Evolutionary conservation across 2,329 filamentous ascomycete species (phyloP), one percentile per base, ranked within the genome.

Genomic region (Trichoderma harzianum): DNA sequence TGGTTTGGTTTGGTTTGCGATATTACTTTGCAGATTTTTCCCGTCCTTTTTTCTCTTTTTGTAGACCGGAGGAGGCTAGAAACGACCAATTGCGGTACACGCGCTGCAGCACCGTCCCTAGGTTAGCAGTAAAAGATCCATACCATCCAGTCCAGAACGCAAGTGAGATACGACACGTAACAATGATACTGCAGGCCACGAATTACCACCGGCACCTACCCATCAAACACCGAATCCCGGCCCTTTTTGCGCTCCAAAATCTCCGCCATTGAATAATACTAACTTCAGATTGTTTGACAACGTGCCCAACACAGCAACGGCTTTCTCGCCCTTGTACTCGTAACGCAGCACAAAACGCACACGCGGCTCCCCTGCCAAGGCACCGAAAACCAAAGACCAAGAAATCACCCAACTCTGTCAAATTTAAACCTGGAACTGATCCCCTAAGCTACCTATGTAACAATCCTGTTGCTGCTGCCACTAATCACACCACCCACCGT

Each of bases 101-200:
- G 39, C 18, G 39, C 39, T n/a, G 16, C 18, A 43, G 16, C 18
- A 16, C 14, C 14, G 6, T 36, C 5, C 14, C 2, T 39, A 16
- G 16, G 16, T 18, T 39, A 7, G 36, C 3, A 8, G 36, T 39
- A 12, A 51, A 47, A 12, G 43, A 21, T n/a, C 43, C 43, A 51
- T n/a, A 51, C 21, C 43, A 2, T 24, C 43, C 8, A 21, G n/a
- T 51, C 43, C 43, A n/a, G 18, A 26, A n/a, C 24, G 61, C 61
- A 63, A 30, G 43, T 67, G 32, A 39, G 32, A 67, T 39, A 55
- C 64, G 64, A 57, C 64, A 67, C 51, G 64, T 67, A 67, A 57
- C 64, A 53, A 53, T 53, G 47, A 24, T 24, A 24, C 5, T 43
- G 28, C 57, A 60, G 18, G 36, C 39, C 39, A 43, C 16, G 39